A percentile compares a stretch with the other conserved stretches of the same genome.
These are phyloP conservation scores for Prunus armeniaca DNA, from an alignment of 306 rosid genomes.

Conservation along the genomic window DNA sequence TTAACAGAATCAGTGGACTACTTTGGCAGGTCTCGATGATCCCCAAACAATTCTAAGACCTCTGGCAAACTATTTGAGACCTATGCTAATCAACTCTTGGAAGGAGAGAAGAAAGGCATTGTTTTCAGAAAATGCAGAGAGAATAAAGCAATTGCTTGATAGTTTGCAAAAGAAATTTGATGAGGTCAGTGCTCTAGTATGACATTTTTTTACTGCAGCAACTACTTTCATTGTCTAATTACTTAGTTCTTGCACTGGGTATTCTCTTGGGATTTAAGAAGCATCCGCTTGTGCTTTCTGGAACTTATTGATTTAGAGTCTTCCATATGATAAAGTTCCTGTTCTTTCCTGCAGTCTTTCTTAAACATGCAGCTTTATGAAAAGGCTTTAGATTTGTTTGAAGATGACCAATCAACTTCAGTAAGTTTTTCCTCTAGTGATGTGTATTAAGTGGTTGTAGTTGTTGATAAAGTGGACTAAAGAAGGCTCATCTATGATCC, in stretches of 20 bases:
- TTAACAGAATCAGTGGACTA: conserved; percentile 33
- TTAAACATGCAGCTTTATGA: conserved; percentile 91
- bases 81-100: conserved; percentile 73
- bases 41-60: conserved; percentile 64
- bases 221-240: not conserved
- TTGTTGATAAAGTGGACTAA: conserved; percentile 26
- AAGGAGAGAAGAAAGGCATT: conserved; percentile 81
- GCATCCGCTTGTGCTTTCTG: not conserved
- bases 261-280: not conserved
- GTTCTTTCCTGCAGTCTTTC: conserved; percentile 68
- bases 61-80: conserved; percentile 68
- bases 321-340: conserved; percentile 11
- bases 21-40: conserved; percentile 68
- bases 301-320: not conserved
- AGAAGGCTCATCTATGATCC: conserved; percentile 30
- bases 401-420: conserved; percentile 86
- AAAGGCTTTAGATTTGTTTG: conserved; percentile 91
- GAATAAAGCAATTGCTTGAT: conserved; percentile 73
- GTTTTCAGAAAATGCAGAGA: conserved; percentile 70
- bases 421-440: conserved; percentile 48
- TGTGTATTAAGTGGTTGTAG: conserved; percentile 16
- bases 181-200: conserved; percentile 57
- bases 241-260: conserved; percentile 9
- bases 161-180: conserved; percentile 85
- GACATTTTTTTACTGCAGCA: conserved; percentile 7